Conservation (phyloP, 1,284 basidiomycete genomes). For the Ustilago nuda region DNA sequence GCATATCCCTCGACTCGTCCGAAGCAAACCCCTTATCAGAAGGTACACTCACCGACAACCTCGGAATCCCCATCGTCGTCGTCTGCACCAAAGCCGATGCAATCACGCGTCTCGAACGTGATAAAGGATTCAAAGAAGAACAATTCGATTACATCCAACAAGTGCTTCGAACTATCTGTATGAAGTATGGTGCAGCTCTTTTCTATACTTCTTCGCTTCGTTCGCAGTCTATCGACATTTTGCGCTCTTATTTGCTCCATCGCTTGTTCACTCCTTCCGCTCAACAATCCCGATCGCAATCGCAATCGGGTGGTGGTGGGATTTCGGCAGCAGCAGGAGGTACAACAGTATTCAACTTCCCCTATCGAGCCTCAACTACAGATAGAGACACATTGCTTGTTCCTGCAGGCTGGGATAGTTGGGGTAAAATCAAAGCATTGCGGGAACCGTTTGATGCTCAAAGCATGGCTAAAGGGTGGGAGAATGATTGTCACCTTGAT, state of each 20-base stretch:
- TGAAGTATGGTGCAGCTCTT: constrained; percentile 91
- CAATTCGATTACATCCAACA: constrained; percentile 95
- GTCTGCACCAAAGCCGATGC: constrained; percentile 79
- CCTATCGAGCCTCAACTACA: constrained; percentile 86
- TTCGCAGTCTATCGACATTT: constrained; percentile 80
- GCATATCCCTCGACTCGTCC: constrained; percentile 63
- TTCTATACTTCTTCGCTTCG: constrained; percentile 87
- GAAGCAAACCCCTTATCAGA: constrained; percentile 46
- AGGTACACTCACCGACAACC: constrained; percentile 67
- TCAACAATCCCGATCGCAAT: background rate
- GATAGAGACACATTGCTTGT: constrained; percentile 92
- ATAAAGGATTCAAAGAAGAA: constrained; percentile 78
- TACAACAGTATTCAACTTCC: constrained; percentile 85
- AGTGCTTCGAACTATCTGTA: constrained; percentile 86
- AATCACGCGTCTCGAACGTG: constrained; percentile 69
- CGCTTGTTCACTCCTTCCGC: constrained; percentile 80
- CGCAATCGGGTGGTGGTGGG: constrained; percentile 49
- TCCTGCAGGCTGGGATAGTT: constrained; percentile 96
- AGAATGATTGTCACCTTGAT: constrained; percentile 59
- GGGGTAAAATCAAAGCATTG: constrained; percentile 92
- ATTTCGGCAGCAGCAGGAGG: constrained; percentile 55
- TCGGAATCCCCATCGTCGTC: constrained; percentile 88
- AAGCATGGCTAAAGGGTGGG: constrained; percentile 80
- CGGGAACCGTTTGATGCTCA: constrained; percentile 90
- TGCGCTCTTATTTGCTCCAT: constrained; percentile 89